Evolutionary conservation across 2,329 filamentous ascomycete species (phyloP).

Genomic region (Ophiostoma fasciatum): DNA sequence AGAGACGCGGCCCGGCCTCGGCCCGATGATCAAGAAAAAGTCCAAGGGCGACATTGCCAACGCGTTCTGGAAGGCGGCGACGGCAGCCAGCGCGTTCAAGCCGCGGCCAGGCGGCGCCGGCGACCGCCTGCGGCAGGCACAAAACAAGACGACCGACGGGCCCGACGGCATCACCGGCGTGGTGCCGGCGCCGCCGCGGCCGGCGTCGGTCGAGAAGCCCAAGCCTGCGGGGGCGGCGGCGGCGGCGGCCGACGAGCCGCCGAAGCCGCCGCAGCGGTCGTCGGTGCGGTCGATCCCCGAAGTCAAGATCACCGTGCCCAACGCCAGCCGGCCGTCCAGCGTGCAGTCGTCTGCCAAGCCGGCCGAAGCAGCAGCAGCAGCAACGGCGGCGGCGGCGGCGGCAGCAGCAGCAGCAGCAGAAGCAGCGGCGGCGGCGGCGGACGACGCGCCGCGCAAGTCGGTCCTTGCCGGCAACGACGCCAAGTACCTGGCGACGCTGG

Average conservation of each 20-base stretch:
- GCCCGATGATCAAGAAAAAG: conserved; percentile 76
- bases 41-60: conserved; percentile 60
- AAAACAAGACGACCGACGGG: conserved; percentile 45
- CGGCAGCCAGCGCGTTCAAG: conserved; percentile 60
- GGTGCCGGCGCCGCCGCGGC: conserved; percentile 58
- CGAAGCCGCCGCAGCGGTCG: conserved; percentile 18
- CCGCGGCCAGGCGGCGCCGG: conserved; percentile 77
- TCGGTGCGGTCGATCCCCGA: conserved; percentile 39
- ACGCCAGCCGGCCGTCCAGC: conserved; percentile 25
- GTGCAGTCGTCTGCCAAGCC: conserved; percentile 23
- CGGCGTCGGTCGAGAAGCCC: conserved; percentile 23
- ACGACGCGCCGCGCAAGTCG: conserved; percentile 42
- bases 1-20: conserved; percentile 55
- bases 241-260: conserved; percentile 18
- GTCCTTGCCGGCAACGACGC: conserved; percentile 58
- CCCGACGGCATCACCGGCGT: conserved; percentile 85
- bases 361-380: conserved; percentile 14
- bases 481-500: conserved; percentile 63
- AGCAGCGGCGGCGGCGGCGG: conserved; percentile 16
- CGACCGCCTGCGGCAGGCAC: conserved; percentile 54
- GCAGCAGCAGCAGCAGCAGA: conserved; percentile 3
- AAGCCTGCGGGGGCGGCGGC: conserved; percentile 18
- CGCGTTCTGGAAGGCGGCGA: conserved; percentile 67
- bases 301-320: conserved; percentile 41
- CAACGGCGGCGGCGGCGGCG: not conserved